phyloP scores from a whole-genome alignment of 2,329 filamentous ascomycete species.

The Botrytis medusae region DNA sequence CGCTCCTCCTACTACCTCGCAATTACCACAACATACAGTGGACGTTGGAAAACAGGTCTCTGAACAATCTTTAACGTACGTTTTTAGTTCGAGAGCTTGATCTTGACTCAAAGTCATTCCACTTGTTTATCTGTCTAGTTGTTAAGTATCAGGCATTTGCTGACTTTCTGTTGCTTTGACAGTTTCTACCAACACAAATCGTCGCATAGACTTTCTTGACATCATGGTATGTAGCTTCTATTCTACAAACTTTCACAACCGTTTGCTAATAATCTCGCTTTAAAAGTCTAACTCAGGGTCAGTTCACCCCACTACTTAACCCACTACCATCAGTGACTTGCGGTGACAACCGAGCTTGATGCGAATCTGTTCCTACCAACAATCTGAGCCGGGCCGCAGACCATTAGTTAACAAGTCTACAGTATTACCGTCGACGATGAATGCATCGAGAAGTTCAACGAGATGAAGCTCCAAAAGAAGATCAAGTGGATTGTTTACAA shows the following conservation, averaged over 20 bases:
- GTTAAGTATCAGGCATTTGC: slow-evolving; percentile 9
- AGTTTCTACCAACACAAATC: slow-evolving; percentile 14
- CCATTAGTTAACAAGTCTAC: slow-evolving; percentile 29
- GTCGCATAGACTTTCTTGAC: slow-evolving; percentile 21
- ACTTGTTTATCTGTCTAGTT: slow-evolving; percentile 21
- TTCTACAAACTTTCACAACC: background rate
- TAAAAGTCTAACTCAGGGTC: slow-evolving; percentile 67
- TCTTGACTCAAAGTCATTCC: background rate
- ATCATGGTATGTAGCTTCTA: slow-evolving; percentile 29
- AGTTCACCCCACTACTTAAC: slow-evolving; percentile 41
- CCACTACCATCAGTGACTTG: slow-evolving; percentile 27
- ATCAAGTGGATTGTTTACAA: slow-evolving; percentile 88
- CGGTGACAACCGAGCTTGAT: slow-evolving; percentile 18
- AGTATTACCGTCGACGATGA: slow-evolving; percentile 73
- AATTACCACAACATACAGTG: slow-evolving; percentile 5
- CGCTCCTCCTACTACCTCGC: slow-evolving; percentile 18
- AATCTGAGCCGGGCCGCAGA: background rate
- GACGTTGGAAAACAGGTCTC: slow-evolving; percentile 7
- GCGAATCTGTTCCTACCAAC: slow-evolving; percentile 5
- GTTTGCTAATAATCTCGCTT: slow-evolving; percentile 27
- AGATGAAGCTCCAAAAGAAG: slow-evolving; percentile 79
- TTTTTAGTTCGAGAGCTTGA: background rate
- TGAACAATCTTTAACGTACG: slow-evolving; percentile 15
- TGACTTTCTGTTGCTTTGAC: slow-evolving; percentile 7
- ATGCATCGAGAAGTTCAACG: slow-evolving; percentile 71